Base-by-base conservation (phyloP, 257 asterid genomes). In the Linderniella brevidens region DNA sequence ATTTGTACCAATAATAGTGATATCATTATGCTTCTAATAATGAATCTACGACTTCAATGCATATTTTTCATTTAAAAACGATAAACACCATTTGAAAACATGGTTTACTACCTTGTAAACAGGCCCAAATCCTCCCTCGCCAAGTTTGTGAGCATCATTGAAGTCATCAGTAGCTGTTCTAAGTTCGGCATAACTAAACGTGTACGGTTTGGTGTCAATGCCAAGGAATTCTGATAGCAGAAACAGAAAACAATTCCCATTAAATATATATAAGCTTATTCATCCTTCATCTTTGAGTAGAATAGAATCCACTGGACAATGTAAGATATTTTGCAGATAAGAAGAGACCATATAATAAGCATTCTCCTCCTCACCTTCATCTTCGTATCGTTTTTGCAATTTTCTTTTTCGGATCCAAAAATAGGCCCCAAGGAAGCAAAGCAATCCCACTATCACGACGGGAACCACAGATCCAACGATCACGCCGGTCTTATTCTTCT, bases 101-200 rank as follows among this genome's bases (percentile, higher is more conserved):
- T 49, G 37, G 17, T 20, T 0, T 39, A 15, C 44, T 68, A 80
- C 92, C 93, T 76, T 71, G 79, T 58, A 85, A 49, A 85, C 92
- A 8, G 96, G 77, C 61, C 96, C 93, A 50, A 85, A 85, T 52
- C 96, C 93, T 55, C 96, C 93, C 68, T 80, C 93, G 58, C 95
- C 93, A 37, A 85, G 87, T 65, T 71, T 80, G 55, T 75, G 78
- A 58, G 63, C 71, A 50, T 65, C 42, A 69, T 50, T 60, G 50
- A 85, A 85, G 63, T 78, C 88, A 49, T 65, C 58, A 8, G 93
- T 85, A 10, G 92, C 86, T 9, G 78, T 57, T 68, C 64, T 67
- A 49, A 85, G 82, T 51, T 78, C 88, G 7, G 80, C 66, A 54
- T 73, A 85, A 46, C 70, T 61, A 55, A 73, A 85, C 25, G 84